phyloP scores from a whole-genome alignment of 371 early-diverging fungal genomes.

The Coemansia sp. region DNA sequence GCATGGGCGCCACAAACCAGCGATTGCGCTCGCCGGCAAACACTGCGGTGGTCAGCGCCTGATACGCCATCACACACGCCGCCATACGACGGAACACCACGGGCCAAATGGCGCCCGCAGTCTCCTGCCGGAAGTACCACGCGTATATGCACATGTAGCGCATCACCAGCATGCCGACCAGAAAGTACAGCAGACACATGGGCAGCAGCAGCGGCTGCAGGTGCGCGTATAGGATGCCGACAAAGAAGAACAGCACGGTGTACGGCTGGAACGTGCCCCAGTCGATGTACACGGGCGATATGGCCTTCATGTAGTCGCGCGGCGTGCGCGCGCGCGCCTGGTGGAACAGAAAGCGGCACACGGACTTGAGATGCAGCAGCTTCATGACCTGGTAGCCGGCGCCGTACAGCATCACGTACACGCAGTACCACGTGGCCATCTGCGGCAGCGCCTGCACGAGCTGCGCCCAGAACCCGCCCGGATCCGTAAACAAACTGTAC shows the following conservation, averaged over 20 bases:
- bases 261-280: constrained; percentile 66
- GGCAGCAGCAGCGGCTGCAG: constrained; percentile 81
- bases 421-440: constrained; percentile 79
- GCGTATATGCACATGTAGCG: constrained; percentile 78
- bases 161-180: constrained; percentile 67
- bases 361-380: constrained; percentile 65
- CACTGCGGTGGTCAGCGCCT: constrained; percentile 76
- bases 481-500: constrained; percentile 67
- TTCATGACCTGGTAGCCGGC: constrained; percentile 67
- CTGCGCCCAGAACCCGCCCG: constrained; percentile 64
- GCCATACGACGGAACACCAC: constrained; percentile 72
- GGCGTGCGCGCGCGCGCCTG: constrained; percentile 61
- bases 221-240: constrained; percentile 78
- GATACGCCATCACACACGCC: constrained; percentile 76
- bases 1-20: constrained; percentile 50
- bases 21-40: constrained; percentile 57
- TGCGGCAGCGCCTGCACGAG: constrained; percentile 63
- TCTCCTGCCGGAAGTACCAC: constrained; percentile 79
- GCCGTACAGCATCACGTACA: constrained; percentile 69
- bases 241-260: constrained; percentile 74
- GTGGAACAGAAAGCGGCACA: constrained; percentile 52
- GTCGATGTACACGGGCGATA: constrained; percentile 61
- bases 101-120: constrained; percentile 71
- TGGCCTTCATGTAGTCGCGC: constrained; percentile 59
- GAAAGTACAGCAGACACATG: constrained; percentile 74